Evolutionary conservation across 305 asterid genomes (phyloP).

Genomic region (Nicotiana rustica): DNA sequence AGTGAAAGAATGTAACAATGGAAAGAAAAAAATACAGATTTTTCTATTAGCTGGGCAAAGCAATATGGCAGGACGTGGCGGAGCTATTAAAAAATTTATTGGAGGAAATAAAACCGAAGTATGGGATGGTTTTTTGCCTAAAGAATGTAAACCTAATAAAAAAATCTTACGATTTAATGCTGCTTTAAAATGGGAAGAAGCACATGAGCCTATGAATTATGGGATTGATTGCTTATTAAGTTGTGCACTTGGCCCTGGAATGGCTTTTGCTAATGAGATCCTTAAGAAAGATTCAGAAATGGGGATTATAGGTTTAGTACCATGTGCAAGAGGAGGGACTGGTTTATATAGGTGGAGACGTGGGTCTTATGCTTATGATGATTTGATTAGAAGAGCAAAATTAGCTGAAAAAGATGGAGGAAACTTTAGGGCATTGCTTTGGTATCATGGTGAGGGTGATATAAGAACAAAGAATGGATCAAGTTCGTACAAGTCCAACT

Average conservation of each 20-base stretch:
- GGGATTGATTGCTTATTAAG: slow-evolving; percentile 36
- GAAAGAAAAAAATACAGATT: slow-evolving; percentile 24
- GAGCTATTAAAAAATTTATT: neutral
- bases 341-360: slow-evolving; percentile 44
- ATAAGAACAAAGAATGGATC: slow-evolving; percentile 32
- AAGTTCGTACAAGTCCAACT: slow-evolving; percentile 1
- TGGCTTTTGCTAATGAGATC: slow-evolving; percentile 39
- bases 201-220: slow-evolving; percentile 41
- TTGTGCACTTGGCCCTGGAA: slow-evolving; percentile 47
- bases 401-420: slow-evolving; percentile 44
- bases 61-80: slow-evolving; percentile 47
- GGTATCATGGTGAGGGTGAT: slow-evolving; percentile 60
- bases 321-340: slow-evolving; percentile 48
- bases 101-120: neutral
- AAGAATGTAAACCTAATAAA: slow-evolving; percentile 27
- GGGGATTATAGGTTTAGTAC: slow-evolving; percentile 40
- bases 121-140: slow-evolving; percentile 43
- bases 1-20: neutral
- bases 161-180: slow-evolving; percentile 31
- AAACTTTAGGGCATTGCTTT: slow-evolving; percentile 40
- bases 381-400: slow-evolving; percentile 42
- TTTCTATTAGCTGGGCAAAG: slow-evolving; percentile 47
- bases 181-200: slow-evolving; percentile 37
- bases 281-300: neutral
- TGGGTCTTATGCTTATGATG: slow-evolving; percentile 36